phyloP scores from a whole-genome alignment of 2,329 filamentous ascomycete species.

The Beauveria pseudobassiana region DNA sequence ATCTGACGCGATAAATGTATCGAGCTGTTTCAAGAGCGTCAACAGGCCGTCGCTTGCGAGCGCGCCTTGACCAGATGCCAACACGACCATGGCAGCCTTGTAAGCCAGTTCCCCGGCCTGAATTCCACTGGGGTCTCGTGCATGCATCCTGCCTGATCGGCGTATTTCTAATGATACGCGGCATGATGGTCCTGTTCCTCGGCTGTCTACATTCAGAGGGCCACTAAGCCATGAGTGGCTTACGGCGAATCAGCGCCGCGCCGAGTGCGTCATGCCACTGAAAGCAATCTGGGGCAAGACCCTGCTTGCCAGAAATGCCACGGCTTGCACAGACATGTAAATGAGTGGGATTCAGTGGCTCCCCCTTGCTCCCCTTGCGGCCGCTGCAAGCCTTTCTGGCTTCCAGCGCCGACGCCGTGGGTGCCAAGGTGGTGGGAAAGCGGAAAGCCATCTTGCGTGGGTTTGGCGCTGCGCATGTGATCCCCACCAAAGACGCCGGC shows the following conservation, averaged over 20 bases:
- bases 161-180: not conserved
- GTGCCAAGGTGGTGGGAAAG: not conserved
- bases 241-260: constrained; percentile 6
- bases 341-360: not conserved
- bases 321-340: not conserved
- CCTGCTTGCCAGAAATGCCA: constrained; percentile 15
- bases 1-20: not conserved
- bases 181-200: not conserved
- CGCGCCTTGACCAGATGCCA: not conserved
- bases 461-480: constrained; percentile 8
- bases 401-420: not conserved
- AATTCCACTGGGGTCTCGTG: not conserved
- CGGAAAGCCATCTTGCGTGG: not conserved
- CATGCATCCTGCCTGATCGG: not conserved
- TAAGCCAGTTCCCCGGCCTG: not conserved
- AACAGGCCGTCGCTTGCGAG: not conserved
- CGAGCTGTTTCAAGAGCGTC: not conserved
- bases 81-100: not conserved
- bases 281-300: constrained; percentile 25
- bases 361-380: not conserved
- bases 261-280: constrained; percentile 12
- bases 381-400: constrained; percentile 1
- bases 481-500: constrained; percentile 1
- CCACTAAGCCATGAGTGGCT: not conserved
- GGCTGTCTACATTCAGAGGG: not conserved